phyloP scores from a whole-genome alignment of 108 stramenopile genomes.

The Phaeodactylum tricornutum region DNA sequence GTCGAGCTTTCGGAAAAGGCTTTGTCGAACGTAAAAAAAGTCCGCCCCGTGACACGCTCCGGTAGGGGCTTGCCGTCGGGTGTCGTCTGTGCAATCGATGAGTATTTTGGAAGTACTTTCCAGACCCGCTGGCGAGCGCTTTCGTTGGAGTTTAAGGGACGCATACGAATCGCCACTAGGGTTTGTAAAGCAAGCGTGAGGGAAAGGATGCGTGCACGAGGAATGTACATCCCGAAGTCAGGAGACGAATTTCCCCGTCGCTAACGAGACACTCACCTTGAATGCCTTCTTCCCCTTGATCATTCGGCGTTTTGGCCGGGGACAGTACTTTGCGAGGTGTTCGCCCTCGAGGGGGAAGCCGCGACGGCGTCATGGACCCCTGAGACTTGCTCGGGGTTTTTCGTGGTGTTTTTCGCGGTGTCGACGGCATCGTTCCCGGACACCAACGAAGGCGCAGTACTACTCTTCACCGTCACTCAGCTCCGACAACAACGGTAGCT shows the following conservation, averaged over 20 bases:
- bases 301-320: too few relatives aligned
- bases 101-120: conserved; percentile 74
- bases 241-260: not conserved
- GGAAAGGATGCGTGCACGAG: not conserved
- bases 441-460: too few relatives aligned
- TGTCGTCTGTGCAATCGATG: conserved; percentile 63
- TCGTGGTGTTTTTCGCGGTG: too few relatives aligned
- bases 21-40: conserved; percentile 90
- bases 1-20: conserved; percentile 71
- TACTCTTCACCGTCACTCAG: too few relatives aligned
- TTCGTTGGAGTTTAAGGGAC: conserved; percentile 83
- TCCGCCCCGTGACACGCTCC: conserved; percentile 53
- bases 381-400: not conserved
- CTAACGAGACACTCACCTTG: conserved; percentile 17
- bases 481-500: too few relatives aligned
- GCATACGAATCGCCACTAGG: conserved; percentile 94
- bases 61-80: conserved; percentile 58
- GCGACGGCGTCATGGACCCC: not conserved
- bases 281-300: conserved; percentile 30
- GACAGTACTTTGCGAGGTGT: too few relatives aligned
- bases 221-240: not conserved
- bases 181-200: too few relatives aligned
- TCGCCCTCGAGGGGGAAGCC: too few relatives aligned
- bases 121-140: conserved; percentile 43
- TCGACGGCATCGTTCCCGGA: too few relatives aligned